These are phyloP conservation scores for Globisporangium uncinulatum DNA, from an alignment of 352 stramenopile species.

Conservation along the genomic window DNA sequence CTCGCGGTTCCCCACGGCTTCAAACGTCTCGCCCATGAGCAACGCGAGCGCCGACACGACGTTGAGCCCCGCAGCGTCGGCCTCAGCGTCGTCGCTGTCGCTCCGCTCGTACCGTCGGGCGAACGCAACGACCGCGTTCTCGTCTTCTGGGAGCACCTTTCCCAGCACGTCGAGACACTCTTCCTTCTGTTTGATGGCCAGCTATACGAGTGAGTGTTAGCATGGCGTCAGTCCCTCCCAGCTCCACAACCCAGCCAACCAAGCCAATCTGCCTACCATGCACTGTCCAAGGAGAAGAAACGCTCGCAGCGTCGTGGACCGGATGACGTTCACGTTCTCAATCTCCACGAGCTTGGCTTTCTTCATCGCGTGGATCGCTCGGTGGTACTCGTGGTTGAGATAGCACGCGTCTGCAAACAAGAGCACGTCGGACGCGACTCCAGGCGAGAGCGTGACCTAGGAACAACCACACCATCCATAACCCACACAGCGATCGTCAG, in stretches of 20 bases:
- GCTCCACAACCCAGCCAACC: conserved; percentile 1
- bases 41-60: conserved; percentile 74
- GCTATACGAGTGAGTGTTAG: conserved; percentile 13
- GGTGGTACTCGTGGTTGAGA: conserved; percentile 59
- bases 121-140: conserved; percentile 50
- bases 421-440: conserved; percentile 45
- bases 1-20: conserved; percentile 78
- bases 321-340: conserved; percentile 15
- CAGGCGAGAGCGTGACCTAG: conserved; percentile 46
- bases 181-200: conserved; percentile 80
- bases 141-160: conserved; percentile 51
- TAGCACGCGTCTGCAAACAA: conserved; percentile 79
- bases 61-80: conserved; percentile 41
- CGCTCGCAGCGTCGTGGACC: conserved; percentile 34
- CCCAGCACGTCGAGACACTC: conserved; percentile 71
- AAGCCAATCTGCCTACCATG: conserved; percentile 38
- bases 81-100: conserved; percentile 11
- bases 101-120: conserved; percentile 28
- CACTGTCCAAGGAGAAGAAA: conserved; percentile 59
- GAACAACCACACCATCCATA: conserved; percentile 4
- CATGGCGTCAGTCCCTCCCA: not conserved
- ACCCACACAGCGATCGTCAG: not conserved
- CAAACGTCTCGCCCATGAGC: conserved; percentile 80
- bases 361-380: conserved; percentile 72
- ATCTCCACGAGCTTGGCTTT: conserved; percentile 33